Conservation (phyloP, 2,329 filamentous ascomycete genomes). For the Pezicula rhizophila region DNA sequence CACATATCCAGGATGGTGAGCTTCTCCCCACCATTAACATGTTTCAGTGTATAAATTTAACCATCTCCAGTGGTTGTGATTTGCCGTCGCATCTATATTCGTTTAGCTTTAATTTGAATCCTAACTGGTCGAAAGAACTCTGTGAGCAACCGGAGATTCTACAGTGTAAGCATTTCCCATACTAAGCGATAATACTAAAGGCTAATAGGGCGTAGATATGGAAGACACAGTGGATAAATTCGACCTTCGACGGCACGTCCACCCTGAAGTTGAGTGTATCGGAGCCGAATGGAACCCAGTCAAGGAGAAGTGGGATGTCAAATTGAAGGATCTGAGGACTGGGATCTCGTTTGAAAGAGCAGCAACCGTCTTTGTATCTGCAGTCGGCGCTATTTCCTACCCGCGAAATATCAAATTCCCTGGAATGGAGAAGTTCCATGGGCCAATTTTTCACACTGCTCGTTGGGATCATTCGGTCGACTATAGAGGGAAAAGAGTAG, state of each 20-base stretch:
- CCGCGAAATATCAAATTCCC: slow-evolving; percentile 22
- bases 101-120: slow-evolving; percentile 35
- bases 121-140: slow-evolving; percentile 31
- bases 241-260: slow-evolving; percentile 21
- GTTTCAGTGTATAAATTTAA: not conserved
- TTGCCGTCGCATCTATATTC: slow-evolving; percentile 35
- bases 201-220: slow-evolving; percentile 13
- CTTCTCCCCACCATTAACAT: not conserved
- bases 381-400: slow-evolving; percentile 23
- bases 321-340: slow-evolving; percentile 20
- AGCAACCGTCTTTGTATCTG: slow-evolving; percentile 19
- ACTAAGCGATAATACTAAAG: not conserved
- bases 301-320: slow-evolving; percentile 22
- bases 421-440: slow-evolving; percentile 24
- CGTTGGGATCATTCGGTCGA: slow-evolving; percentile 22
- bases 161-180: slow-evolving; percentile 15
- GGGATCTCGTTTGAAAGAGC: slow-evolving; percentile 16
- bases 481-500: slow-evolving; percentile 22
- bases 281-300: slow-evolving; percentile 20
- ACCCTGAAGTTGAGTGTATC: slow-evolving; percentile 15
- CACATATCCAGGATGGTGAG: slow-evolving; percentile 27
- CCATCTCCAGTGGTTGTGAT: slow-evolving; percentile 18
- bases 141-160: slow-evolving; percentile 31
- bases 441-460: slow-evolving; percentile 25
- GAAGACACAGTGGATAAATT: slow-evolving; percentile 28